Conservation (phyloP, 2,329 filamentous ascomycete genomes). For the Neonectria hederae region DNA sequence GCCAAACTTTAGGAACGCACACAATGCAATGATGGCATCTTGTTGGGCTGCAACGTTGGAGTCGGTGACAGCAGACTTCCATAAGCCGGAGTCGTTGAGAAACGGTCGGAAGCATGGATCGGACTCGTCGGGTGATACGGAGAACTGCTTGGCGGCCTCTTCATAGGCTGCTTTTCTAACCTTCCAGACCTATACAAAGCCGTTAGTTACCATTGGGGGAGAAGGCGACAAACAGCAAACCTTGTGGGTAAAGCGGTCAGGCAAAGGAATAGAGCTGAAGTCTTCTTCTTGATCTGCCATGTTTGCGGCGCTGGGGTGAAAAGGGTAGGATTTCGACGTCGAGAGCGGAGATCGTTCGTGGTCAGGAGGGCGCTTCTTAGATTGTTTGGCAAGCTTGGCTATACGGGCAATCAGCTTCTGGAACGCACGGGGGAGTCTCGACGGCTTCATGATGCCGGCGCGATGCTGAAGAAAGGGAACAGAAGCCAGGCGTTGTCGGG, state of each 20-base stretch:
- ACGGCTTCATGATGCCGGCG: constrained; percentile 37
- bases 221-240: constrained; percentile 49
- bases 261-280: constrained; percentile 79
- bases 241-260: constrained; percentile 87
- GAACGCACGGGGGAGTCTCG: constrained; percentile 37
- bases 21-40: constrained; percentile 87
- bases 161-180: constrained; percentile 95
- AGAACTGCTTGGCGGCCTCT: constrained; percentile 88
- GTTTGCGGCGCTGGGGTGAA: constrained; percentile 35
- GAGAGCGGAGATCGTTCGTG: constrained; percentile 37
- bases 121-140: constrained; percentile 82
- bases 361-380: constrained; percentile 26
- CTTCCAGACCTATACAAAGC: constrained; percentile 73
- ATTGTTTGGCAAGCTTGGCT: constrained; percentile 38
- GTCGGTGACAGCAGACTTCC: constrained; percentile 92
- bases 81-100: constrained; percentile 81
- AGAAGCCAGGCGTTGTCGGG: background rate
- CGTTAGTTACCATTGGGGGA: background rate
- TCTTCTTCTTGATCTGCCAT: constrained; percentile 90
- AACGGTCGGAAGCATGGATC: constrained; percentile 90
- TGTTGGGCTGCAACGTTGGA: constrained; percentile 97
- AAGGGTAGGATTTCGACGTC: constrained; percentile 29
- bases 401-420: constrained; percentile 46
- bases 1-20: constrained; percentile 91
- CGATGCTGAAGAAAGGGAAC: background rate